phyloP scores from a whole-genome alignment of 1,284 basidiomycete species.

The Pseudomicrostroma phylloplanum region DNA sequence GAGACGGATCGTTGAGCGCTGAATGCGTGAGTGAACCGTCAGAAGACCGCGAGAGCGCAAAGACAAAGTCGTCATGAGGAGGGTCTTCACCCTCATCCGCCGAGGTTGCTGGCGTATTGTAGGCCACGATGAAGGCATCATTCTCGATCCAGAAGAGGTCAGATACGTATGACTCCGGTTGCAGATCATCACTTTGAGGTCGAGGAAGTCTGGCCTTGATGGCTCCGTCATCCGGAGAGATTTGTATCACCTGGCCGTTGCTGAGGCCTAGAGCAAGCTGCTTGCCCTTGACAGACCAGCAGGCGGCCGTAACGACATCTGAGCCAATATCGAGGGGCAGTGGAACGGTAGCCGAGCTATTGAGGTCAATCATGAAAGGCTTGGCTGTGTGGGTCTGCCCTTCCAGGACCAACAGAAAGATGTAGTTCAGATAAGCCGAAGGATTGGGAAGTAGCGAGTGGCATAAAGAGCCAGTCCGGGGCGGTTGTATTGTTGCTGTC shows the following conservation, averaged over 20 bases:
- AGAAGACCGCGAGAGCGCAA: constrained; percentile 60
- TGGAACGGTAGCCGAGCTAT: constrained; percentile 22
- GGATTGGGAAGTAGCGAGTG: constrained; percentile 53
- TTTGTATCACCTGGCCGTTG: constrained; percentile 67
- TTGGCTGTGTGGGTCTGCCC: constrained; percentile 46
- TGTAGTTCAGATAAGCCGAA: constrained; percentile 49
- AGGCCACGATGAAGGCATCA: constrained; percentile 65
- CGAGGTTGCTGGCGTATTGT: constrained; percentile 52
- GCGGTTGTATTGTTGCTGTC: constrained; percentile 19
- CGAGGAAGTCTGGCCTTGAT: constrained; percentile 60
- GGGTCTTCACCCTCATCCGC: constrained; percentile 31
- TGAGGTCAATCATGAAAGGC: constrained; percentile 26
- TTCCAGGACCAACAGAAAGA: constrained; percentile 48
- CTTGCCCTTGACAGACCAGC: constrained; percentile 82
- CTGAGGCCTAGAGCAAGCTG: constrained; percentile 70
- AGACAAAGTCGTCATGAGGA: constrained; percentile 57
- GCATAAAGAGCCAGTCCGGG: constrained; percentile 21
- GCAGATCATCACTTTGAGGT: constrained; percentile 54
- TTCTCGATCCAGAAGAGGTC: constrained; percentile 66
- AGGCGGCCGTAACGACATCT: constrained; percentile 54
- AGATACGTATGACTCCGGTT: constrained; percentile 56
- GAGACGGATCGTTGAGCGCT: constrained; percentile 55
- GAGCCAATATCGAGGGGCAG: constrained; percentile 19
- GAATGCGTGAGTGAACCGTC: constrained; percentile 56
- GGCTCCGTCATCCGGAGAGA: constrained; percentile 58